Conservation (phyloP, 768 basidiomycete species). For the Mycena filopes region DNA sequence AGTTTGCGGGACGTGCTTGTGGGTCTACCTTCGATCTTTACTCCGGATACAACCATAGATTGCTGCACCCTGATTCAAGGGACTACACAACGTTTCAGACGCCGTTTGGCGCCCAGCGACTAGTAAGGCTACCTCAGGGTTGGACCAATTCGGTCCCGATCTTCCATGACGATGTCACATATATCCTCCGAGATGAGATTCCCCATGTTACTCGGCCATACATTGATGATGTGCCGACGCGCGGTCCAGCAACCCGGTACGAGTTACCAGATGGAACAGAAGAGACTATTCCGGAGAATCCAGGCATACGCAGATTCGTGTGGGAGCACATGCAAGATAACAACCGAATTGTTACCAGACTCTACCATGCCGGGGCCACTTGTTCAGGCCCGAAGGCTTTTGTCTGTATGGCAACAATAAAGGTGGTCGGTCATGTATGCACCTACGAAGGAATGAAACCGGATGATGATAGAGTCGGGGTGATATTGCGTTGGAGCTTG, state of each 20-base stretch:
- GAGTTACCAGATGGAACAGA: not conserved
- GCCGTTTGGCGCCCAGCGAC: slow-evolving; percentile 33
- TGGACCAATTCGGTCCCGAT: slow-evolving; percentile 32
- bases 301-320: not conserved
- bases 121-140: slow-evolving; percentile 42
- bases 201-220: slow-evolving; percentile 18
- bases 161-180: slow-evolving; percentile 5
- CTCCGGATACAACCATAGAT: slow-evolving; percentile 40
- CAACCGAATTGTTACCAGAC: not conserved
- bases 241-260: not conserved
- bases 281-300: not conserved
- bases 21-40: slow-evolving; percentile 33
- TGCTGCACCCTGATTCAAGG: slow-evolving; percentile 36
- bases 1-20: slow-evolving; percentile 7
- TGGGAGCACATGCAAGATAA: not conserved
- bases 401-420: not conserved
- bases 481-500: not conserved
- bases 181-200: slow-evolving; percentile 6
- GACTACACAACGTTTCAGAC: slow-evolving; percentile 47
- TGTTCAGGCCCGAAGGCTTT: not conserved
- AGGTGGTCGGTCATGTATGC: slow-evolving; percentile 9
- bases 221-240: slow-evolving; percentile 20
- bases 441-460: slow-evolving; percentile 13
- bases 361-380: not conserved
- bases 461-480: slow-evolving; percentile 1